Evolutionary conservation across 2,329 filamentous ascomycete species (phyloP), one percentile per base, ranked within the genome.

Genomic region (Niveomyces coronatus): DNA sequence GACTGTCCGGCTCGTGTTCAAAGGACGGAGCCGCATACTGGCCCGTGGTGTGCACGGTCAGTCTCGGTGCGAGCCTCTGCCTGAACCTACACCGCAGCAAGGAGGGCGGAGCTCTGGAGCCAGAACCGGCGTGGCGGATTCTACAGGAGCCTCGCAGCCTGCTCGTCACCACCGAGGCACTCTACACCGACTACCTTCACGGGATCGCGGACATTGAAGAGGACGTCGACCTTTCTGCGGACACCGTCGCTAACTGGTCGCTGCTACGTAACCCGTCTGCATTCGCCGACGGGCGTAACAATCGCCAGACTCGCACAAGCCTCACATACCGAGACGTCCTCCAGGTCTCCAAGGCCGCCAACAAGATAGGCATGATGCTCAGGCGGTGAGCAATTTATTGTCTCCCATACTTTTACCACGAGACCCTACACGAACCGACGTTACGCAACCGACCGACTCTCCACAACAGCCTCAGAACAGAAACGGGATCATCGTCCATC

Each of bases 41-140:
- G 53, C 83, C 83, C 2, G 77, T 93, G 11, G 89, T 95, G 10
- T 91, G 86, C 46, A 96, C 91, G 2, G 80, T 96, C 45, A 94
- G 85, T 61, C 64, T 98, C 7, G 85, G 85, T 0, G 76, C 76
- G 9, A 76, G 76, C 33, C 65, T 94, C 8, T 85, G 89, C 41
- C 67, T 96, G 36, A 80, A 94, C 49, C 65, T 96, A 11, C 78
- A 83, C 55, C 67, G 68, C 48, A 80, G 72, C 56, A 76, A 69
- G 43, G 67, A 71, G 8, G 71, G 76, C 39, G 74, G 72, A n/a
- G 66, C 74, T 54, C 44, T 82, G 42, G 65, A 70, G 45, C 54
- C 57, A 10, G 57, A 60, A 24, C 72, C 68, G 13, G 60, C 60
- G 2, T 72, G 64, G 65, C 67, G 68, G 46, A 70, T 95, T 39